A percentile compares a stretch with the other conserved stretches of the same genome.
Evolutionary conservation across 2,329 filamentous ascomycete genomes (phyloP).

Genomic region (Didymella segeticola): DNA sequence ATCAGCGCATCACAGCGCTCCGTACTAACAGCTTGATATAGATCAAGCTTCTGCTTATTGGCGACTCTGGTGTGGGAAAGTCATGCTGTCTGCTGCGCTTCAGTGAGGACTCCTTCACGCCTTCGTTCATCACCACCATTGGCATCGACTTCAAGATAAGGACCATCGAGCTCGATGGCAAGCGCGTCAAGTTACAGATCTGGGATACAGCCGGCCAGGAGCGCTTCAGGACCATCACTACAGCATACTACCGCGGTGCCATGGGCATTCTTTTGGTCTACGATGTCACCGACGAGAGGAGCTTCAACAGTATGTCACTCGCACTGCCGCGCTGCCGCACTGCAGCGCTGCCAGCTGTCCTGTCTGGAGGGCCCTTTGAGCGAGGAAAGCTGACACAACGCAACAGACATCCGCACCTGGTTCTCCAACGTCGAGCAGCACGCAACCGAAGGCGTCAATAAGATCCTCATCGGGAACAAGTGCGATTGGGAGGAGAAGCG

Average conservation of each 20-base stretch:
- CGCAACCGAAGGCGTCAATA: constrained; percentile 98
- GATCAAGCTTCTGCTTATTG: constrained; percentile 97
- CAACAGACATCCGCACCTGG: constrained; percentile 94
- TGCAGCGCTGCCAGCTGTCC: too few relatives aligned
- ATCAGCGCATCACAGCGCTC: neutral
- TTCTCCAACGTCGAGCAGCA: constrained; percentile 99
- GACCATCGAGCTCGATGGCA: constrained; percentile 98
- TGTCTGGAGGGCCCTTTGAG: too few relatives aligned
- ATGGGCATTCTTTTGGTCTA: constrained; percentile 99
- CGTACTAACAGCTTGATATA: constrained; percentile 49
- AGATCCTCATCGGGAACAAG: constrained; percentile 99
- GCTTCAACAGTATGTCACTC: constrained; percentile 81
- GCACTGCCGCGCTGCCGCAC: neutral
- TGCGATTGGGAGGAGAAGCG: constrained; percentile 99
- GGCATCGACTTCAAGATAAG: constrained; percentile 99
- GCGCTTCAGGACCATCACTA: constrained; percentile 98
- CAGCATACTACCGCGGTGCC: constrained; percentile 96
- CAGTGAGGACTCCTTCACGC: constrained; percentile 96
- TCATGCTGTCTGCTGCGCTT: constrained; percentile 96
- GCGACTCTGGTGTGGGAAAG: constrained; percentile 95
- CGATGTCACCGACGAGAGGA: constrained; percentile 95
- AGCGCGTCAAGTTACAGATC: constrained; percentile 98
- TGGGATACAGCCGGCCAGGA: constrained; percentile 99
- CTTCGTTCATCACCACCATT: constrained; percentile 98
- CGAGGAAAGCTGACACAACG: constrained; percentile 20